Conservation (phyloP, 1,284 basidiomycete species). For the Papiliotrema terrestris region DNA sequence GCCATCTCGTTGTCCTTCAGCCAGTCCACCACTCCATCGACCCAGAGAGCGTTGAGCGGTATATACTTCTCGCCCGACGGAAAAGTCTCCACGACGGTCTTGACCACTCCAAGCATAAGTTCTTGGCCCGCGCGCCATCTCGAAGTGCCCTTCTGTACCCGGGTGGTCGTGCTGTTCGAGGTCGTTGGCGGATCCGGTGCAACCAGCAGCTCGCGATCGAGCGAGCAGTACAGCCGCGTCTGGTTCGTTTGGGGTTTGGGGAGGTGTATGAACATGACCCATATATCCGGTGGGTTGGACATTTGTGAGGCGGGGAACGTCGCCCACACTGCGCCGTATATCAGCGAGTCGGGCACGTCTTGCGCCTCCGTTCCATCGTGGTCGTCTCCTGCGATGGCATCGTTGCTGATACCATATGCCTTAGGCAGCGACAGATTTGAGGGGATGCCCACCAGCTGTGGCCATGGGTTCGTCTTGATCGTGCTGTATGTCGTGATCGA, state of each 20-base stretch:
- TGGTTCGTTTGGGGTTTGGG: slow-evolving; percentile 13
- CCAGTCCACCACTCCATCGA: slow-evolving; percentile 6
- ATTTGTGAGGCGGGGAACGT: not conserved
- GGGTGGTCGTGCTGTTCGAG: not conserved
- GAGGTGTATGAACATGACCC: slow-evolving; percentile 16
- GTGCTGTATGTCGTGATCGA: slow-evolving; percentile 9
- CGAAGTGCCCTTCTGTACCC: not conserved
- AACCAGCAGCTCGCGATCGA: slow-evolving; percentile 4
- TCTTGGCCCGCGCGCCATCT: not conserved
- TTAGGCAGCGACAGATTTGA: not conserved
- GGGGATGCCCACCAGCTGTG: not conserved
- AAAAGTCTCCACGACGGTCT: not conserved
- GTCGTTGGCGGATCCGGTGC: not conserved
- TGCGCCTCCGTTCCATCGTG: no score
- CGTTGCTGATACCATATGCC: no score
- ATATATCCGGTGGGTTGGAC: slow-evolving; percentile 4
- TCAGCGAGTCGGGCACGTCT: no score
- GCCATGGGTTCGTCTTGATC: slow-evolving; percentile 7
- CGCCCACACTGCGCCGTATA: not conserved
- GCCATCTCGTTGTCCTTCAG: not conserved
- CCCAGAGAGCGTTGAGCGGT: slow-evolving; percentile 2
- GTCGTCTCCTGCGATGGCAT: not conserved
- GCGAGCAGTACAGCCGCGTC: slow-evolving; percentile 18
- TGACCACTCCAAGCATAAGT: slow-evolving; percentile 1
- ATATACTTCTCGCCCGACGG: slow-evolving; percentile 6